Base-by-base conservation (phyloP, 805 yeast species). In the Lachancea quebecensis region DNA sequence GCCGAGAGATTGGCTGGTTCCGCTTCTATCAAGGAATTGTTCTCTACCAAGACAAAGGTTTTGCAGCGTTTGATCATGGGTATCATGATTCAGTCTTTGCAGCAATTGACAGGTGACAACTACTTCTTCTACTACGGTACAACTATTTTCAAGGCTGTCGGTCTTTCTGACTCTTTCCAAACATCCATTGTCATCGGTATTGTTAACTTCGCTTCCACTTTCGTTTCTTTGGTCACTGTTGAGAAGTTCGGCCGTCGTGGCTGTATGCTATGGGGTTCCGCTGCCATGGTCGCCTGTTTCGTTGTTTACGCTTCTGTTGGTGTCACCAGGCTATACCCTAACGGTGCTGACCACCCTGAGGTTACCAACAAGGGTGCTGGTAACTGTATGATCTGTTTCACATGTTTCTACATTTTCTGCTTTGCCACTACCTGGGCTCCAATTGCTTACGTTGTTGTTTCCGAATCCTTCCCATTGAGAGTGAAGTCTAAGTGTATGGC, bases 371-470 rank as follows among this genome's bases (percentile, higher is more conserved):
- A 70, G 51, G 71, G 80, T 47, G 76, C 81, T 42, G 87, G 87
- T 67, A 65, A 78, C 64, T 82, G 78, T 44, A 78, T 82, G 86
- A 80, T 82, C 61, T 77, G 79, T 67, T 72, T 82, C 55, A 73
- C 87, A 21, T 79, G 85, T 71, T 68, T 82, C 57, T 82, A 71
- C 73, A 77, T 82, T 52, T 80, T 81, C 74, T 79, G 73, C 71
- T 82, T 81, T 57, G 87, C 88, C 27, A 74, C 81, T 39, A 77
- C 86, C 25, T 82, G 87, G 87, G 87, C 85, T 53, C 84, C 86
- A 58, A 73, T 76, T 56, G 77, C 75, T 46, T 81, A 71, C 66
- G 79, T 78, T 49, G 79, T 81, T 53, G 74, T 78, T 35, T 76
- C 86, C 38, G 88, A 82, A 65, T 72, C 80, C 43, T 82, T 77